Evolutionary conservation across 345 rosid genomes (phyloP), one percentile per base, ranked within the genome.

Genomic region (Eucalyptus sp.): DNA sequence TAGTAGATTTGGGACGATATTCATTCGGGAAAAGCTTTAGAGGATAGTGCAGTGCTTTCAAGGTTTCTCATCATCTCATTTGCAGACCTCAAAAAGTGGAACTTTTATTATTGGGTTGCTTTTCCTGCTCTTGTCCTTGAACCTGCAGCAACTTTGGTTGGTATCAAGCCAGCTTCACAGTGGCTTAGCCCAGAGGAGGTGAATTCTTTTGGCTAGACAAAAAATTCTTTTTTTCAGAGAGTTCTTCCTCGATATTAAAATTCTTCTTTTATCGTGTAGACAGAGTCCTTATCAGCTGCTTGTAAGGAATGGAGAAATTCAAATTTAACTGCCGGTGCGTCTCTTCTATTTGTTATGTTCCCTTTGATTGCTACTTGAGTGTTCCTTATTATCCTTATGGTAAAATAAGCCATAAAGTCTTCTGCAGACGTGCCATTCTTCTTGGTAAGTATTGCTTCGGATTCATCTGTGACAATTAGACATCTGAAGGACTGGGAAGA

Each of bases 1-100:
- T 86, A 88, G 86, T 94, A 98, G 99, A 97, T 97, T 91, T 97
- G 99, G 99, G 96, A 97, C 44, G 99, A 96, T 89, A 96, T 98
- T 93, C 95, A 89, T 90, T 89, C 95, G 2, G 99, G 97, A 52
- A 95, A 93, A 92, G 98, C 98, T 44, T 64, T 95, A 90, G 97
- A 95, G 91, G 96, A 98, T 86, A 87, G 92, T 93, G 92, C 95
- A 18, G 71, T 91, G 48, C 91, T 97, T 66, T 94, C 96, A 48
- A 94, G 98, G 93, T 95, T 98, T 91, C 94, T 97, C n/a, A 92
- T 97, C 88, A 95, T 98, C 90, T 97, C 99, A 6, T 98, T 93
- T 56, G 99, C 98, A 0, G 99, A 98, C 94, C 92, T 97, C 86
- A 96, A 98, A 76, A 97, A 95, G 85, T 96, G 99, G 99, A 96